Conservation (phyloP, 2,329 filamentous ascomycete genomes). For the Trichoderma sp. region DNA sequence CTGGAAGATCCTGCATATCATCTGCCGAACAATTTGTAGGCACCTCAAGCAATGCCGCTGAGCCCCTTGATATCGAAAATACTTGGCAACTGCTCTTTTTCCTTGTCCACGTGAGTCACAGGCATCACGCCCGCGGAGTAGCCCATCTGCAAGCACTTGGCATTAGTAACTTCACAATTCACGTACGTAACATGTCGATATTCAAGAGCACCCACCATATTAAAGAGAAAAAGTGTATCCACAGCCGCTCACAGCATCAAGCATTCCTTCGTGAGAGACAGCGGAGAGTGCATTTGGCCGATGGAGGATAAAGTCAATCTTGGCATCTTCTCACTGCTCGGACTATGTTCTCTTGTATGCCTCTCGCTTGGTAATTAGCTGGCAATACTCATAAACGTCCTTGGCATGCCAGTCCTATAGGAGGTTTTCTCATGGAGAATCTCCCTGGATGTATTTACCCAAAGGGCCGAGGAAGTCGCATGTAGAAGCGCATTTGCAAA, state of each 20-base stretch:
- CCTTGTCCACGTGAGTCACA: conserved; percentile 77
- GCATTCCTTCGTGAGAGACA: conserved; percentile 84
- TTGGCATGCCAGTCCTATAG: conserved; percentile 56
- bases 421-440: conserved; percentile 76
- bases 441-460: conserved; percentile 81
- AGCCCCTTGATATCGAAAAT: conserved; percentile 63
- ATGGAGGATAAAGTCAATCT: conserved; percentile 81
- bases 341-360: conserved; percentile 35
- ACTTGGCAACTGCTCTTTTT: conserved; percentile 64
- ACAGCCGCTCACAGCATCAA: conserved; percentile 79
- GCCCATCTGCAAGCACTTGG: conserved; percentile 62
- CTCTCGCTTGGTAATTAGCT: conserved; percentile 51
- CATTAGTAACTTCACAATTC: neutral
- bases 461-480: conserved; percentile 70
- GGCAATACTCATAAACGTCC: conserved; percentile 67
- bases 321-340: conserved; percentile 62
- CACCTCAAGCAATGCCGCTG: conserved; percentile 79
- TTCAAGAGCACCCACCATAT: conserved; percentile 59
- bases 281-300: conserved; percentile 91
- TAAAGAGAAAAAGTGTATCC: conserved; percentile 96
- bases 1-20: conserved; percentile 69
- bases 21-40: conserved; percentile 81
- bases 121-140: conserved; percentile 83
- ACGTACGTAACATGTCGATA: neutral
- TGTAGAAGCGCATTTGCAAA: conserved; percentile 71